phyloP scores from a whole-genome alignment of 2,329 filamentous ascomycete species.

The Exophiala dermatitidis region DNA sequence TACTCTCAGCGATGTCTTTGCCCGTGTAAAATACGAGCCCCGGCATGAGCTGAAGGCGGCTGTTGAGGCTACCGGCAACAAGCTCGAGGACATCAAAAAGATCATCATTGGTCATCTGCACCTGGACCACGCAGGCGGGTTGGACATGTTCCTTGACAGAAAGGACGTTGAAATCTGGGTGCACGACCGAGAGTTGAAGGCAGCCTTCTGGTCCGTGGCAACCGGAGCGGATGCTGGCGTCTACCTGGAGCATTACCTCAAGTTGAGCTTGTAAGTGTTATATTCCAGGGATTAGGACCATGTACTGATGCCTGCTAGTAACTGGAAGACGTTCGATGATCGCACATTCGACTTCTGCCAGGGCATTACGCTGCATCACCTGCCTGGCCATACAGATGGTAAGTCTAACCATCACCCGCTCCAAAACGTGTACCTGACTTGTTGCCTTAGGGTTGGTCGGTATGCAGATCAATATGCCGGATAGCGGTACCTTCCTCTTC shows the following conservation, averaged over 20 bases:
- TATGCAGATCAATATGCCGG: conserved; percentile 27
- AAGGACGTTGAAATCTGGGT: conserved; percentile 26
- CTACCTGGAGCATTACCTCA: conserved; percentile 27
- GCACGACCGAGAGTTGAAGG: conserved; percentile 21
- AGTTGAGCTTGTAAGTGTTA: conserved; percentile 23
- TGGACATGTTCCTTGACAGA: conserved; percentile 23
- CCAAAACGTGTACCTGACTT: conserved; percentile 5
- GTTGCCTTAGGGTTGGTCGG: conserved; percentile 19
- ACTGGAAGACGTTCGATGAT: conserved; percentile 27
- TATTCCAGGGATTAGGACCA: background rate
- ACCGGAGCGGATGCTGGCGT: conserved; percentile 25
- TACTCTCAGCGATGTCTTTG: conserved; percentile 20
- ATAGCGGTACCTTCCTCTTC: conserved; percentile 25
- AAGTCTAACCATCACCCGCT: background rate
- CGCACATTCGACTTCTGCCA: conserved; percentile 26
- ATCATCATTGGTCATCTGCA: conserved; percentile 27
- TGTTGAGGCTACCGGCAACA: conserved; percentile 26
- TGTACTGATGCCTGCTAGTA: conserved; percentile 11
- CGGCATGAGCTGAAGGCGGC: conserved; percentile 23
- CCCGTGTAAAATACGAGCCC: conserved; percentile 23
- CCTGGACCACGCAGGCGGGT: conserved; percentile 25
- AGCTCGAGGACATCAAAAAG: conserved; percentile 27
- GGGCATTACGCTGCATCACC: conserved; percentile 25
- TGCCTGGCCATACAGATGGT: conserved; percentile 26
- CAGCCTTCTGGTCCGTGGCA: conserved; percentile 25